A percentile compares a stretch with the other conserved stretches of the same genome.
Evolutionary conservation across 208 protist species (phyloP).

Genomic region (Wallacemonas sp.): DNA sequence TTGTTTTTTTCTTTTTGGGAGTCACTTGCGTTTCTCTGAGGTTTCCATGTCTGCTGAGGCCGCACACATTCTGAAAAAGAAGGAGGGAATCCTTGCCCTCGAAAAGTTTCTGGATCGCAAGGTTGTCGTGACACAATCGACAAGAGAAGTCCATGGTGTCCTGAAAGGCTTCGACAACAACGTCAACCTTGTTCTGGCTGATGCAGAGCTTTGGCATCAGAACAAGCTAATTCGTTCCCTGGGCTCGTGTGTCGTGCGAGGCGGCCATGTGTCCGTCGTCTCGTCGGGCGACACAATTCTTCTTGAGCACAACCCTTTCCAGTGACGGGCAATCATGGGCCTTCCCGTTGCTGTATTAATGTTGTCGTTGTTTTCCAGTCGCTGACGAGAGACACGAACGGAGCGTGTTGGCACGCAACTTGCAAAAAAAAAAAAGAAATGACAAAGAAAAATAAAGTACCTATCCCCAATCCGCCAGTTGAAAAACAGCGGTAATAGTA

Average conservation of each 20-base stretch:
- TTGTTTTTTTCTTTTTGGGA: not conserved
- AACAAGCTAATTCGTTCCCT: conserved; percentile 44
- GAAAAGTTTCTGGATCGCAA: conserved; percentile 82
- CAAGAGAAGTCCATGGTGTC: conserved; percentile 58
- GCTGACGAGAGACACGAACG: too few relatives aligned
- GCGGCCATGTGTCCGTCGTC: conserved; percentile 53
- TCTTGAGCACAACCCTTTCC: conserved; percentile 49
- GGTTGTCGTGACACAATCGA: conserved; percentile 48
- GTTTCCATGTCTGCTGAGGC: conserved; percentile 67
- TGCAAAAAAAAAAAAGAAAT: not conserved
- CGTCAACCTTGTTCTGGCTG: conserved; percentile 73
- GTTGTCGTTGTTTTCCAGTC: too few relatives aligned
- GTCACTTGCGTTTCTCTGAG: too few relatives aligned
- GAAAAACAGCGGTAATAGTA: too few relatives aligned
- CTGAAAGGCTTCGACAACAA: conserved; percentile 91
- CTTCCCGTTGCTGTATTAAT: too few relatives aligned
- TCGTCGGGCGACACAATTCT: conserved; percentile 63
- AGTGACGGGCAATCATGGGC: too few relatives aligned
- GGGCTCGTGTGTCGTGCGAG: conserved; percentile 75
- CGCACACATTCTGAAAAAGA: conserved; percentile 78
- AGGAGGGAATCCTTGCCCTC: conserved; percentile 70
- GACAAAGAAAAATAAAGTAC: not conserved
- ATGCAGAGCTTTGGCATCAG: conserved; percentile 63
- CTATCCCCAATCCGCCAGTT: too few relatives aligned
- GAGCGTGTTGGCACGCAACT: not conserved